Conservation (phyloP, 75 land plant genomes). For the Isoetes taiwanensis region DNA sequence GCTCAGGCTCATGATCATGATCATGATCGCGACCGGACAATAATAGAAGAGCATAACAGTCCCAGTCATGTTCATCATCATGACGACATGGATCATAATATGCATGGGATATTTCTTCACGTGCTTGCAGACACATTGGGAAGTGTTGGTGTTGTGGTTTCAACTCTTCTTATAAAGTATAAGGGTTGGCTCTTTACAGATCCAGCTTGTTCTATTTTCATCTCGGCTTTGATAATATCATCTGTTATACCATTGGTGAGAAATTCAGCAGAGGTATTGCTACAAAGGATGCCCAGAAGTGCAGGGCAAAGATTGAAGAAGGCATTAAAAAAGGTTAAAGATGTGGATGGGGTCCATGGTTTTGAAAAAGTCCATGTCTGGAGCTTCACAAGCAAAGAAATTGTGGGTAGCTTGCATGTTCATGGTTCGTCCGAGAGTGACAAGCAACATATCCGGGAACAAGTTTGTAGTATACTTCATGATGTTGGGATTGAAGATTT, state of each 20-base stretch:
- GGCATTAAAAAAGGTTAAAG: slow-evolving; percentile 36
- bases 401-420: slow-evolving; percentile 61
- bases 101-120: slow-evolving; percentile 94
- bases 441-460: slow-evolving; percentile 19
- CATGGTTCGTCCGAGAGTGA: slow-evolving; percentile 49
- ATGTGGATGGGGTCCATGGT: slow-evolving; percentile 39
- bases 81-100: slow-evolving; percentile 64
- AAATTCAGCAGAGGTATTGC: slow-evolving; percentile 77
- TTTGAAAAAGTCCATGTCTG: slow-evolving; percentile 63
- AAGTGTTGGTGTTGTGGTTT: slow-evolving; percentile 90
- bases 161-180: slow-evolving; percentile 81
- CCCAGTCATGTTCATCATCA: slow-evolving; percentile 15
- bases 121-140: slow-evolving; percentile 90
- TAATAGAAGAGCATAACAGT: too few relatives aligned
- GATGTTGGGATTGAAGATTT: slow-evolving; percentile 71
- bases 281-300: slow-evolving; percentile 68
- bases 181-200: slow-evolving; percentile 89
- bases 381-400: slow-evolving; percentile 74
- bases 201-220: slow-evolving; percentile 90
- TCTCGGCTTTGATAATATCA: slow-evolving; percentile 64
- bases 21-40: slow-evolving; percentile 7
- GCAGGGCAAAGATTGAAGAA: slow-evolving; percentile 41
- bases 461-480: slow-evolving; percentile 28
- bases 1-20: slow-evolving; percentile 12
- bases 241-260: slow-evolving; percentile 74